Base-by-base conservation (phyloP, 73 alveolate genomes). In the Paramecium pentaurelia region DNA sequence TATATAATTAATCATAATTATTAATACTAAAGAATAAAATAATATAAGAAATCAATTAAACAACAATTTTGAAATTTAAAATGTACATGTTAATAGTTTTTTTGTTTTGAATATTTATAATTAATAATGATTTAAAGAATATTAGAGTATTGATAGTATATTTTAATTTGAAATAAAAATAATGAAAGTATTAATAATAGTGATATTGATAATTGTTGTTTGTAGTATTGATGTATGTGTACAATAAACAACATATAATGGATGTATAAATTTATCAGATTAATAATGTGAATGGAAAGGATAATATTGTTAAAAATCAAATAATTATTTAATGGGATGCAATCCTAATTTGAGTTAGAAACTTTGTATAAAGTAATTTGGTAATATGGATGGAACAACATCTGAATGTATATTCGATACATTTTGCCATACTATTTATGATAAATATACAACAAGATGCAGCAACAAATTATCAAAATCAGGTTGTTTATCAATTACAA, bases 291-390 rank as follows among this genome's bases (percentile, higher is more conserved):
- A 28, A 34, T 64, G 84, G 84, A 64, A 28, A 14, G 84, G 84
- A 5, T 64, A 64, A 28, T 64, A 64, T 64, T 80, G 91, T 25
- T 1, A 18, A 27, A 45, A 25, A 14, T 45, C 77, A 12, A 40
- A 80, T 11, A 80, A 80, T 80, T 80, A 80, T 80, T 47, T 80
- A 18, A 45, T 80, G 36, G 91, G 91, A 42, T 80, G 91, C n/a
- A 58, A 80, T 27, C 49, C 34, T 22, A 40, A 28, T 80, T 80
- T 80, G 58, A 80, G 75, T 80, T 20, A 45, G 37, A 45, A 47
- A 42, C 45, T 80, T 20, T 80, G 91, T 36, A 18, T 47, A 4
- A 80, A 80, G 38, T 80, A 80, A 49, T 27, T 80, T 22, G 91
- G 91, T 1, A 27, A 25, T 32, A 44, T 80, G 28, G 37, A 34